Conservation (phyloP, 2,329 filamentous ascomycete species). For the Phaeophleospora eucalypticola region DNA sequence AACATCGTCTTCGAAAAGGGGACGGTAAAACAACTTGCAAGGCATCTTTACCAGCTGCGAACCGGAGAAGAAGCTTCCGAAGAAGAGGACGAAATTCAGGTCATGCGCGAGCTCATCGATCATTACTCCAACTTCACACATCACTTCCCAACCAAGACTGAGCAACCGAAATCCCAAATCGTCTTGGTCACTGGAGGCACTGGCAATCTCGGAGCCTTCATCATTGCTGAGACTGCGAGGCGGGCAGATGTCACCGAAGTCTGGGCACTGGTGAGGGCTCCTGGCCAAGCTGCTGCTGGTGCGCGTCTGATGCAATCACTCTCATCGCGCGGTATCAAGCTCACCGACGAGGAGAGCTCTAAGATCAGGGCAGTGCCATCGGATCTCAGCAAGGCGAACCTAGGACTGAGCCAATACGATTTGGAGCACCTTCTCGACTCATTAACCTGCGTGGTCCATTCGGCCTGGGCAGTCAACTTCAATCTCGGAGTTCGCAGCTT, state of each 20-base stretch:
- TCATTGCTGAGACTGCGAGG: conserved; percentile 41
- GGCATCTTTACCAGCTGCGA: conserved; percentile 43
- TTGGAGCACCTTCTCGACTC: conserved; percentile 21
- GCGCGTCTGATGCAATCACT: conserved; percentile 37
- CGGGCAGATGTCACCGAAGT: conserved; percentile 36
- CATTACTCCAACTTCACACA: conserved; percentile 40
- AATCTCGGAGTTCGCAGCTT: conserved; percentile 34
- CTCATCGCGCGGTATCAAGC: conserved; percentile 34
- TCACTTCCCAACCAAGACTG: conserved; percentile 19
- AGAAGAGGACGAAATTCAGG: conserved; percentile 36
- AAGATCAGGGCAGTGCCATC: conserved; percentile 24
- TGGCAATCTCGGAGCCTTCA: conserved; percentile 60
- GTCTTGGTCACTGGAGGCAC: conserved; percentile 59
- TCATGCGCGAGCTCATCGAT: conserved; percentile 46
- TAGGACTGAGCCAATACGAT: conserved; percentile 25
- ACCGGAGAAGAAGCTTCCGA: conserved; percentile 33
- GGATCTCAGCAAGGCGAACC: conserved; percentile 23
- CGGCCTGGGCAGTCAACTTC: conserved; percentile 39
- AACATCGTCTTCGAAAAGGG: conserved; percentile 59
- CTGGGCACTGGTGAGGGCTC: conserved; percentile 52
- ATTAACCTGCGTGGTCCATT: conserved; percentile 34
- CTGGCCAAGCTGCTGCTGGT: conserved; percentile 31
- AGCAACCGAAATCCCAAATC: conserved; percentile 18
- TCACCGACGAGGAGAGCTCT: conserved; percentile 25
- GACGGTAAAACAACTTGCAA: conserved; percentile 45